Conservation (phyloP, 495 filamentous ascomycete species). For the Penicillium canariense region DNA sequence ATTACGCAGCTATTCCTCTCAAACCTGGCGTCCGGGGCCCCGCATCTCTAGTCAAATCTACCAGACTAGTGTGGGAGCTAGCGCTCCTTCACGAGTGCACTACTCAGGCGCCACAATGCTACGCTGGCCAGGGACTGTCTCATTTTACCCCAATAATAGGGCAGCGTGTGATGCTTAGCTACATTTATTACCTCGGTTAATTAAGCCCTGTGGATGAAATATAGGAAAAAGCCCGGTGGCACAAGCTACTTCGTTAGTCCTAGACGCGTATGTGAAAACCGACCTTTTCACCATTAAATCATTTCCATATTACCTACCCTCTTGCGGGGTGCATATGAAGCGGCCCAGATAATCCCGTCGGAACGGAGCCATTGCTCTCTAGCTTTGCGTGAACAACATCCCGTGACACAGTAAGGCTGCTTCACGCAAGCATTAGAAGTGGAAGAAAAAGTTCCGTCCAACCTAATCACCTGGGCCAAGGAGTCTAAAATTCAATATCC, state of each 20-base stretch:
- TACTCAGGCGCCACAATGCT: conserved; percentile 1
- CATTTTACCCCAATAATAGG: too few species aligned
- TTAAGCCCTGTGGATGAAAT: not conserved
- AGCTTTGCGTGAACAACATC: not conserved
- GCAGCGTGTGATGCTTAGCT: not conserved
- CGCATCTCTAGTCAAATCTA: not conserved
- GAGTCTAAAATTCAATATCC: not conserved
- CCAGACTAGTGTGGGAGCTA: not conserved
- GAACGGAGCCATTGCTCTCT: not conserved
- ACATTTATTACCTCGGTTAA: conserved; percentile 4
- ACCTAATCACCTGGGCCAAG: not conserved
- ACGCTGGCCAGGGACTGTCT: not conserved
- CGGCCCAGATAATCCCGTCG: not conserved
- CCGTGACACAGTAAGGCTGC: not conserved
- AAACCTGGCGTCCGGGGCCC: not conserved
- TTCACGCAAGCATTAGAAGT: not conserved
- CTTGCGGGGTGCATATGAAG: not conserved
- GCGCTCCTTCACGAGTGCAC: not conserved
- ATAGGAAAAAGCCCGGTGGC: conserved; percentile 16
- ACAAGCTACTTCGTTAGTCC: not conserved
- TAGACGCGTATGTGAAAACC: not conserved
- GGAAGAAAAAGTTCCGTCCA: not conserved
- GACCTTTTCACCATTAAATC: not conserved
- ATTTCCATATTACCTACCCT: too few species aligned
- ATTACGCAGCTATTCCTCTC: not conserved